Percentiles rank a stretch among this genome's conserved stretches.
Evolutionary conservation across 257 asterid genomes (phyloP).

Genomic region (Cruciata laevipes): DNA sequence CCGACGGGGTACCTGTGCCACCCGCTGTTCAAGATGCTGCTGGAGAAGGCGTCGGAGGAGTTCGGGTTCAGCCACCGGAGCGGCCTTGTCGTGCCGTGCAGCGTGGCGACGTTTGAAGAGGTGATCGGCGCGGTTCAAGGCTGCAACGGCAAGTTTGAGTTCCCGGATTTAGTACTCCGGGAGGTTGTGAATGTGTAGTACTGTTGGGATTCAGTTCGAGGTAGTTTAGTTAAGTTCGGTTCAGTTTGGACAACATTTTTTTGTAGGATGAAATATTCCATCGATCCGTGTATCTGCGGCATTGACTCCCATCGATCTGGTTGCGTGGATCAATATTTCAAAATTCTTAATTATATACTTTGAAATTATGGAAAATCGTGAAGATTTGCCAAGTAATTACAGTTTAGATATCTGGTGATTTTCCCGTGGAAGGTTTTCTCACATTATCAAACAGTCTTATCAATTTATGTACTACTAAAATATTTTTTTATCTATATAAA

Average conservation of each 20-base stretch:
- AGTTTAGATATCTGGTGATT: too few species aligned
- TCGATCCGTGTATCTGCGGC: background rate
- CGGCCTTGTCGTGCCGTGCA: constrained; percentile 69
- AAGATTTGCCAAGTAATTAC: background rate
- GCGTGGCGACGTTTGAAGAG: constrained; percentile 57
- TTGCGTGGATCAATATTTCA: background rate
- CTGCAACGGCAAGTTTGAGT: constrained; percentile 57
- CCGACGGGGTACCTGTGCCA: constrained; percentile 74
- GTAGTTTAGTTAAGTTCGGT: background rate
- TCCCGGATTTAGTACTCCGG: constrained; percentile 43
- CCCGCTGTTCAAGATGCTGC: constrained; percentile 70
- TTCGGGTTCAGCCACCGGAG: constrained; percentile 50
- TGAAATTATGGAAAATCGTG: background rate
- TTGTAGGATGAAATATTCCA: background rate
- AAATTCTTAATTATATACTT: background rate
- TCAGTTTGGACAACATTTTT: background rate
- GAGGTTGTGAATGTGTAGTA: constrained; percentile 31
- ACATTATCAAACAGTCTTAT: too few species aligned
- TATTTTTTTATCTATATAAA: too few species aligned
- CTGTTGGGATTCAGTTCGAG: background rate
- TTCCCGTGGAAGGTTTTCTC: too few species aligned
- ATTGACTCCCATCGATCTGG: background rate
- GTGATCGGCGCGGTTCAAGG: constrained; percentile 55
- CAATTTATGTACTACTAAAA: too few species aligned
- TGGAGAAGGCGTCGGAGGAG: constrained; percentile 71